Conservation (phyloP, 2,329 filamentous ascomycete genomes). For the Colletotrichum limetticola region DNA sequence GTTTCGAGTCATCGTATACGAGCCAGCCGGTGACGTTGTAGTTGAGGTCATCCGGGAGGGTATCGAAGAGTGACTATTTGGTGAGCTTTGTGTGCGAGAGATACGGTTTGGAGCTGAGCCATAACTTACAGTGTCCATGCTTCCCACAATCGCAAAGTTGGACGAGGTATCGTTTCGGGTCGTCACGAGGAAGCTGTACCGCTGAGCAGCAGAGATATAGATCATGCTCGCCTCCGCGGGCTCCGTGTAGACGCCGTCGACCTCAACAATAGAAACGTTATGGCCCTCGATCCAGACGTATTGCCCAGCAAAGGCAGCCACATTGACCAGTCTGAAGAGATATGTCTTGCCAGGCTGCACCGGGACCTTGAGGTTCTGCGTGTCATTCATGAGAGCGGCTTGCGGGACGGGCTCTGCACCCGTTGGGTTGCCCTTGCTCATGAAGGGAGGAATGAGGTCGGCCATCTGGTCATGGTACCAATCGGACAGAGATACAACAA, state of each 20-base stretch:
- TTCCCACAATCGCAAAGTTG: conserved; percentile 76
- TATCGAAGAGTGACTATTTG: conserved; percentile 69
- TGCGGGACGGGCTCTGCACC: conserved; percentile 75
- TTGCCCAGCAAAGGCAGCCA: conserved; percentile 76
- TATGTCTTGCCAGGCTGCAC: conserved; percentile 78
- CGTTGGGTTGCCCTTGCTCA: conserved; percentile 64
- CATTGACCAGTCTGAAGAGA: conserved; percentile 76
- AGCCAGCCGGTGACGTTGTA: conserved; percentile 76
- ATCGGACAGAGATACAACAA: conserved; percentile 73
- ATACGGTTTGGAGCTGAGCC: not conserved
- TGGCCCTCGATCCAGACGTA: conserved; percentile 76
- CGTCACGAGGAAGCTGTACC: conserved; percentile 71
- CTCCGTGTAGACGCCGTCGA: conserved; percentile 78
- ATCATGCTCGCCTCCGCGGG: conserved; percentile 69
- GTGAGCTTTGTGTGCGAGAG: conserved; percentile 38
- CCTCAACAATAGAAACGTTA: conserved; percentile 76
- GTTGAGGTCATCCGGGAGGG: conserved; percentile 73
- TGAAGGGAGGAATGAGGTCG: conserved; percentile 58
- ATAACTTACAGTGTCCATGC: conserved; percentile 72
- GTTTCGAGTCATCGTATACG: conserved; percentile 61
- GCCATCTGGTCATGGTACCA: conserved; percentile 74
- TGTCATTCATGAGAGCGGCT: conserved; percentile 77
- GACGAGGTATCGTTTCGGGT: conserved; percentile 68
- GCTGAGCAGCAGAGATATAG: conserved; percentile 75
- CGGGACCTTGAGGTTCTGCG: conserved; percentile 65